Conservation (phyloP, 2,329 filamentous ascomycete genomes). For the Botrytis aclada region DNA sequence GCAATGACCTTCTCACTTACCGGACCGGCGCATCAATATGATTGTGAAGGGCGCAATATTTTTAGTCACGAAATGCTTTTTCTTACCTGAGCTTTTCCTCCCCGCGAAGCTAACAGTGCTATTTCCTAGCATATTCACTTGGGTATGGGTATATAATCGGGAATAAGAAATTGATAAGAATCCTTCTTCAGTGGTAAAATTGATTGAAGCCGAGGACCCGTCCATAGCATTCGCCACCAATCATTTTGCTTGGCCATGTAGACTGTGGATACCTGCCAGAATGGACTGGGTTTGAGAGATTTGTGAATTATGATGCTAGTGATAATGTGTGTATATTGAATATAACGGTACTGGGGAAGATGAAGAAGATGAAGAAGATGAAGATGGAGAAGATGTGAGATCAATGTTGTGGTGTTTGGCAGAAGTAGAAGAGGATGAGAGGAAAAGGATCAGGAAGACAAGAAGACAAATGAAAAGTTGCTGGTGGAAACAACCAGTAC, state of each 20-base stretch:
- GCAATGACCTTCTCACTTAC: neutral
- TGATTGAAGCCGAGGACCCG: neutral
- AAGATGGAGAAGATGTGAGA: neutral
- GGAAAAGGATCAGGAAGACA: neutral
- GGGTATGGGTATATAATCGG: neutral
- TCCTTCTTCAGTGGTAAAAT: neutral
- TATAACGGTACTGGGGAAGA: neutral
- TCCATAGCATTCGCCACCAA: neutral
- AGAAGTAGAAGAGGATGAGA: neutral
- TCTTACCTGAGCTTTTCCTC: neutral
- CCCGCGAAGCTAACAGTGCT: neutral
- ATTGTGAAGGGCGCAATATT: neutral
- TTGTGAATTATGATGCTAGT: neutral
- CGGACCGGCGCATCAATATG: neutral
- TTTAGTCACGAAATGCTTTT: conserved; percentile 14
- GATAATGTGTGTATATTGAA: neutral
- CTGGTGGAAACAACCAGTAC: neutral
- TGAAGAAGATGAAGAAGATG: neutral
- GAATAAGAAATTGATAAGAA: neutral
- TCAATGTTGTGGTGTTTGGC: neutral
- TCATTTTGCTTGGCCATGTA: neutral
- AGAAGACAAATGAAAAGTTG: neutral
- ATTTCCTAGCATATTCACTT: neutral
- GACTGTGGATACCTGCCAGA: neutral
- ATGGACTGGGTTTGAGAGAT: neutral